Conservation (phyloP, 257 asterid genomes). For the Phtheirospermum japonicum region DNA sequence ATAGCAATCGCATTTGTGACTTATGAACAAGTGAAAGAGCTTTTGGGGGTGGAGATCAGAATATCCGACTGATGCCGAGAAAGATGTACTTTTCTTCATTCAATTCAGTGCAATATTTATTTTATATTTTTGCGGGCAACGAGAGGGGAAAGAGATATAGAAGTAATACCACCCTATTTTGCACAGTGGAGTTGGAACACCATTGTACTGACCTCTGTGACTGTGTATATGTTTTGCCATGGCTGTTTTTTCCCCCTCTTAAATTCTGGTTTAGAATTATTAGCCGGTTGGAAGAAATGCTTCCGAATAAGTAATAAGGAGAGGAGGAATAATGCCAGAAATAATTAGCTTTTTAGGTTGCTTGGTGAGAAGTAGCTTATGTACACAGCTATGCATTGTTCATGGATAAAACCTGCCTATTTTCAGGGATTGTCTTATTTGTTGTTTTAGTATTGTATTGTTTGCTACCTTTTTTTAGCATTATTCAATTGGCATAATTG, state of each 20-base stretch:
- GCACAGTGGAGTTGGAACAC: constrained; percentile 24
- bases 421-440: neutral
- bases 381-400: constrained; percentile 19
- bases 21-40: constrained; percentile 86
- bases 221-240: constrained; percentile 24
- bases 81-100: constrained; percentile 27
- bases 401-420: constrained; percentile 25
- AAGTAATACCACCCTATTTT: constrained; percentile 21
- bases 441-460: neutral
- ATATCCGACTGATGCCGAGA: constrained; percentile 65
- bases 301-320: constrained; percentile 28
- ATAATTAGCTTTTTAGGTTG: constrained; percentile 28
- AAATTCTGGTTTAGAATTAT: constrained; percentile 14
- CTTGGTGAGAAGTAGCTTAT: constrained; percentile 17
- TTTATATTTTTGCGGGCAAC: constrained; percentile 44
- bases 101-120: neutral
- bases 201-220: constrained; percentile 14
- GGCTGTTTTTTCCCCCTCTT: constrained; percentile 24
- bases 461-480: neutral
- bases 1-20: constrained; percentile 91
- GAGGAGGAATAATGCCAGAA: constrained; percentile 24
- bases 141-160: constrained; percentile 28
- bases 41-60: constrained; percentile 80
- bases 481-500: neutral
- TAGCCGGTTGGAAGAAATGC: constrained; percentile 23